Evolutionary conservation across 805 yeast species (phyloP), one percentile per base, ranked within the genome.

Genomic region (Ogataea nitratoaversa): DNA sequence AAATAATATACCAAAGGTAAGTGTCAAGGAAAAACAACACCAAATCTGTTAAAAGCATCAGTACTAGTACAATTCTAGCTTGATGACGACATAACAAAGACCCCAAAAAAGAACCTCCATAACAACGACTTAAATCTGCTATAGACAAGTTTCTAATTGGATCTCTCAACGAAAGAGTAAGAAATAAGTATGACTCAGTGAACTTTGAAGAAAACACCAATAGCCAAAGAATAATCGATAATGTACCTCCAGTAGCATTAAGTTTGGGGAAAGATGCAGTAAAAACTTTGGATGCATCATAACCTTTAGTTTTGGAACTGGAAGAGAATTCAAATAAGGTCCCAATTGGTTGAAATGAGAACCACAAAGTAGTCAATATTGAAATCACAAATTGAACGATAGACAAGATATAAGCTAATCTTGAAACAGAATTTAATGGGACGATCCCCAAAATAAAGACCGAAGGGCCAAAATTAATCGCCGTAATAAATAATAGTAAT

Each of bases 1-100:
- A 75, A 7, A 76, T 66, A 36, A 76, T 72, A 44, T 76, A 76
- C 82, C 82, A 76, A 14, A 76, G 60, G 43, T 76, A 76, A 0
- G 81, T 76, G 42, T 76, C 82, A 18, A 76, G 62, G 44, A 74
- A 74, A 49, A 74, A 76, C 28, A 76, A 59, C 3, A 74, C 68
- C 44, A 74, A 54, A 49, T 74, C 78, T 4, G 77, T 67, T 8
- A 67, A 36, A 24, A 59, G 56, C 48, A 76, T 67, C 37, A 76
- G 55, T 0, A 56, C 48, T 22, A 76, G 56, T 8, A 70, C 63
- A 37, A 74, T 59, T 4, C 47, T 46, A 1, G 78, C 63, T 23
- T 75, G 79, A 31, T 62, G 54, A 8, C 49, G 48, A 49, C 79
- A 76, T 4, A 74, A 48, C 9, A 62, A 29, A 30, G 65, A 66